Conservation (phyloP, 345 rosid genomes). For the Aurinia saxatilis region DNA sequence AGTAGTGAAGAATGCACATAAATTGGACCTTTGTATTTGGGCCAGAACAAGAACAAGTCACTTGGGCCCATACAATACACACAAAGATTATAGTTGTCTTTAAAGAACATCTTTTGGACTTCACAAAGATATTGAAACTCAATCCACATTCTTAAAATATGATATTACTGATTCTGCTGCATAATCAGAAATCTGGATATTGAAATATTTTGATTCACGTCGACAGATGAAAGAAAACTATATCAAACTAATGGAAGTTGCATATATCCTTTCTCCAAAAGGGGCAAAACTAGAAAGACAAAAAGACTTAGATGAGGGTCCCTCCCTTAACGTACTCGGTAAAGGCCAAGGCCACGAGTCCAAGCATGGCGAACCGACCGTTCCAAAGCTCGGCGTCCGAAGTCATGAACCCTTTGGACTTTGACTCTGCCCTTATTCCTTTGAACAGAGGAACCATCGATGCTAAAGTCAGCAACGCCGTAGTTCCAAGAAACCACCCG, state of each 20-base stretch:
- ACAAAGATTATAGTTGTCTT: no score
- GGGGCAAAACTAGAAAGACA: not conserved
- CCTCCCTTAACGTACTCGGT: constrained; percentile 68
- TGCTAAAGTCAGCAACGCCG: constrained; percentile 46
- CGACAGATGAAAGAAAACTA: not conserved
- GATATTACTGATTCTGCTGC: no score
- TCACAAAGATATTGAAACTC: no score
- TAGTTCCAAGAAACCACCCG: constrained; percentile 50
- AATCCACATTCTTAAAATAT: no score
- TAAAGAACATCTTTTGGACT: no score
- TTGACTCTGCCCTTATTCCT: constrained; percentile 51
- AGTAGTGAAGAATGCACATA: no score
- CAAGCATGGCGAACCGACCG: constrained; percentile 78
- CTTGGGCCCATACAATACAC: no score
- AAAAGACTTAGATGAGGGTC: constrained; percentile 26
- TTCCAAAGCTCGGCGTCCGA: constrained; percentile 85
- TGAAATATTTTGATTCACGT: not conserved
- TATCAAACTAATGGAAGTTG: not conserved
- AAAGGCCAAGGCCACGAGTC: constrained; percentile 63
- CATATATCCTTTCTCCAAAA: not conserved
- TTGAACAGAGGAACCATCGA: constrained; percentile 52
- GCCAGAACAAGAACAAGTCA: no score
- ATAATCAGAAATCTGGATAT: no score
- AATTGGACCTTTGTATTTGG: no score
- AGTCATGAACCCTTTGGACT: constrained; percentile 54